Evolutionary conservation across 78 protist species (phyloP), one percentile per base, ranked within the genome.

Genomic region (Protostelium mycophagum): DNA sequence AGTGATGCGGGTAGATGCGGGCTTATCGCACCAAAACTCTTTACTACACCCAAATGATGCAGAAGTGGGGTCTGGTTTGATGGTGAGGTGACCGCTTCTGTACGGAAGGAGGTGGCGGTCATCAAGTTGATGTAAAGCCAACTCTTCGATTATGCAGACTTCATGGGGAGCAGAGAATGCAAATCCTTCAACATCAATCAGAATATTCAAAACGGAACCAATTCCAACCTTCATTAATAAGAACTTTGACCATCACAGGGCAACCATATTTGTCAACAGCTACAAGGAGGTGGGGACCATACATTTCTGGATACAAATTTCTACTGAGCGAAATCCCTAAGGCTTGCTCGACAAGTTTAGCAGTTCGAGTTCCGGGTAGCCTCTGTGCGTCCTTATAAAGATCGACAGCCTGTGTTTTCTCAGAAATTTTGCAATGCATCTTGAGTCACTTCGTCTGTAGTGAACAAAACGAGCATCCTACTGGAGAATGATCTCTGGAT

Each of bases 31-130:
- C n/a, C n/a, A n/a, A n/a, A n/a, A n/a, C n/a, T n/a, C n/a, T n/a
- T n/a, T n/a, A n/a, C n/a, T n/a, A n/a, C n/a, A n/a, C n/a, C n/a
- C n/a, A n/a, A n/a, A n/a, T n/a, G n/a, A n/a, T n/a, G n/a, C n/a
- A n/a, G n/a, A n/a, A n/a, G 73, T 51, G 73, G 73, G 73, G 73
- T 51, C 73, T 51, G 73, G 73, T 51, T 51, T 51, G 73, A 51
- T 51, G 73, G 73, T 51, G 73, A 51, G 31, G 16, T 51, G 73
- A 51, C 73, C 73, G 16, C 31, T 51, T 51, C 73, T 51, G 73
- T 51, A 51, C 16, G 73, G 73, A 16, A 51, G 73, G 73, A 51
- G 73, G 73, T 51, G 73, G 73, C 73, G 16, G 73, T 51, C 73
- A 51, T 51, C 73, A 51, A 51, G 16, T 51, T 51, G 73, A 51